Conservation (phyloP, 2,329 filamentous ascomycete species). For the Lachnellula subtilissima region DNA sequence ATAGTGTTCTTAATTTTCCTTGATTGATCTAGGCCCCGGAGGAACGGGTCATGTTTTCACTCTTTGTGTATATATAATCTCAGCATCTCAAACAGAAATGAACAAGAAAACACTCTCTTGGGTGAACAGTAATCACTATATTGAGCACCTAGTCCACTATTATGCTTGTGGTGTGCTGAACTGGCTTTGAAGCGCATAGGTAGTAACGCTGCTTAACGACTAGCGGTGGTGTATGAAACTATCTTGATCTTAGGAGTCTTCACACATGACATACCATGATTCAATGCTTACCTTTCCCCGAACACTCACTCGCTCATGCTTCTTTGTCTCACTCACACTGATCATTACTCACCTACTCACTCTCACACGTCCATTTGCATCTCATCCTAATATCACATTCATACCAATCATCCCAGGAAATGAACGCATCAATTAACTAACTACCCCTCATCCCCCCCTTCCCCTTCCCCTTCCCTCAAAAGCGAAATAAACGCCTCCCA, state of each 20-base stretch:
- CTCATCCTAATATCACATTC: not conserved
- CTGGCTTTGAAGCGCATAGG: no score
- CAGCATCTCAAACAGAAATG: not conserved
- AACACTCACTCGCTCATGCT: no score
- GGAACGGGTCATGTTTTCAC: not conserved
- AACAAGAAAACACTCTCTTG: not conserved
- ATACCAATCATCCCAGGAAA: not conserved
- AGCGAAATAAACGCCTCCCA: not conserved
- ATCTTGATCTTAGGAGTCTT: no score
- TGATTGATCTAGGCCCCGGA: conserved; percentile 1
- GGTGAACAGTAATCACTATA: not conserved
- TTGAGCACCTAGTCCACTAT: not conserved
- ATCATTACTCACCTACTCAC: no score
- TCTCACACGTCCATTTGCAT: not conserved
- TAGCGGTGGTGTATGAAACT: no score
- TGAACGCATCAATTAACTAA: not conserved
- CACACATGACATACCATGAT: no score
- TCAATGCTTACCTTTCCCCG: no score
- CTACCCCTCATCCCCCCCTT: not conserved
- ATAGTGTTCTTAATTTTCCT: conserved; percentile 2
- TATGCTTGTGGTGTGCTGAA: no score
- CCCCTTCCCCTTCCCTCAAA: not conserved
- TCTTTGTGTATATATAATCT: conserved; percentile 1
- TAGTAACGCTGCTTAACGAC: no score
- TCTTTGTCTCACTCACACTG: no score